These are phyloP conservation scores for Trypanosoma lewisi DNA, from an alignment of 208 protist genomes.

Conservation along the genomic window DNA sequence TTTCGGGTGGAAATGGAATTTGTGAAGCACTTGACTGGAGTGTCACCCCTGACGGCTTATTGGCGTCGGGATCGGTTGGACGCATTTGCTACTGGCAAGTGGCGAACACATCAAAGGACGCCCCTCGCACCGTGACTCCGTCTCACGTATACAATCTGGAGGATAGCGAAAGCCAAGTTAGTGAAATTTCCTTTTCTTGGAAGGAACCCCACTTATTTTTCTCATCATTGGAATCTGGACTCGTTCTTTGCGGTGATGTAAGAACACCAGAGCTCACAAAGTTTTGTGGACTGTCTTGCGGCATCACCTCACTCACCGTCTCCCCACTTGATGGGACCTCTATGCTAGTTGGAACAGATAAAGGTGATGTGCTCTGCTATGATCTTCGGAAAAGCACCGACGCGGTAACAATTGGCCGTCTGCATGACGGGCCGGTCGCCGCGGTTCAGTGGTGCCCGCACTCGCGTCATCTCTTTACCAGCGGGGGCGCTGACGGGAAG, in stretches of 20 bases:
- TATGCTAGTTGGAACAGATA: conserved; percentile 53
- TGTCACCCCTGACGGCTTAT: conserved; percentile 49
- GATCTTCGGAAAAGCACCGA: conserved; percentile 62
- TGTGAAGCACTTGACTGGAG: conserved; percentile 82
- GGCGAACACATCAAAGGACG: conserved; percentile 73
- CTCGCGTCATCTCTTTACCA: conserved; percentile 75
- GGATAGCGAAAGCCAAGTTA: conserved; percentile 52
- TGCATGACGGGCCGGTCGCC: conserved; percentile 69
- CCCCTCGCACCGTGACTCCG: conserved; percentile 46
- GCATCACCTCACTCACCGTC: conserved; percentile 40
- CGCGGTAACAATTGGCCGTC: conserved; percentile 37
- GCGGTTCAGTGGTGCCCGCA: conserved; percentile 83
- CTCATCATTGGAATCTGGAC: conserved; percentile 41
- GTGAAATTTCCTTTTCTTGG: conserved; percentile 68
- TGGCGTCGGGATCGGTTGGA: conserved; percentile 63
- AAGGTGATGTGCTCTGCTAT: conserved; percentile 62
- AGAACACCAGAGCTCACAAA: conserved; percentile 34
- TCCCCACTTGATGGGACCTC: conserved; percentile 58
- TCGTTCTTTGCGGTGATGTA: conserved; percentile 54
- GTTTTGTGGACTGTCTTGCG: conserved; percentile 43
- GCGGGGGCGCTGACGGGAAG: conserved; percentile 70
- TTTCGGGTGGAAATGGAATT: conserved; percentile 45
- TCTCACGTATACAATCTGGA: conserved; percentile 39
- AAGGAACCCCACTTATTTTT: conserved; percentile 45
- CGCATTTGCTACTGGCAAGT: conserved; percentile 70